Evolutionary conservation across 768 basidiomycete genomes (phyloP).

Genomic region (Hericium alpestre): DNA sequence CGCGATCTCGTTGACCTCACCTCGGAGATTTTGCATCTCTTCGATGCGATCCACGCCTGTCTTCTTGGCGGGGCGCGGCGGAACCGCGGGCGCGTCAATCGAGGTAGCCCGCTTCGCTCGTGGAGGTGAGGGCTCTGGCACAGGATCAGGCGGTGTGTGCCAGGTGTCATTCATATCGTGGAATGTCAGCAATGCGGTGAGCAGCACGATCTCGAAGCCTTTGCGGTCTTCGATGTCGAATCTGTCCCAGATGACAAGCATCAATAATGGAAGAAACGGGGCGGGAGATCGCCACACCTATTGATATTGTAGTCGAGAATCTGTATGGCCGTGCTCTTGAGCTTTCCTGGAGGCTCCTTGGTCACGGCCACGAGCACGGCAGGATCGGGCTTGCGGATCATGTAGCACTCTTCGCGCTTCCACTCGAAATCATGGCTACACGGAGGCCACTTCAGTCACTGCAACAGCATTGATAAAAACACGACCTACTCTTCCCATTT

Average conservation of each 20-base stretch:
- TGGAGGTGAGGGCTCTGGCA: neutral
- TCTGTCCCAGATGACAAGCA: slow-evolving; percentile 23
- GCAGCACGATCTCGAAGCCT: slow-evolving; percentile 72
- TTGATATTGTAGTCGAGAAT: slow-evolving; percentile 81
- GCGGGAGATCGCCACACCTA: slow-evolving; percentile 31
- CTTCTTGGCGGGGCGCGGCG: slow-evolving; percentile 50
- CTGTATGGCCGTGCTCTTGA: slow-evolving; percentile 59
- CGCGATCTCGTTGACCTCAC: slow-evolving; percentile 67
- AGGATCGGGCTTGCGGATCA: slow-evolving; percentile 78
- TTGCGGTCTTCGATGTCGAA: slow-evolving; percentile 82
- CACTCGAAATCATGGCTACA: slow-evolving; percentile 75
- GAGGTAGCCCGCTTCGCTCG: slow-evolving; percentile 7
- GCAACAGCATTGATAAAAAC: neutral
- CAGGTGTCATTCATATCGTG: slow-evolving; percentile 56
- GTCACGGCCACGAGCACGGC: slow-evolving; percentile 77
- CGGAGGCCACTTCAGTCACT: neutral
- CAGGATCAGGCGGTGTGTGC: slow-evolving; percentile 21
- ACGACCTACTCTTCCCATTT: slow-evolving; percentile 70
- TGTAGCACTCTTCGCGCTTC: slow-evolving; percentile 75
- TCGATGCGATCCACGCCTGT: slow-evolving; percentile 60
- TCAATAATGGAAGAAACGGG: neutral
- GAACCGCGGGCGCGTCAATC: slow-evolving; percentile 32
- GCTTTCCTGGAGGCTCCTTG: slow-evolving; percentile 58
- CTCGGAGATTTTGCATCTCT: slow-evolving; percentile 56
- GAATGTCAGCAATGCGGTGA: slow-evolving; percentile 70